Evolutionary conservation across 2,329 filamentous ascomycete species (phyloP).

Genomic region (Rutstroemia sydowiana): DNA sequence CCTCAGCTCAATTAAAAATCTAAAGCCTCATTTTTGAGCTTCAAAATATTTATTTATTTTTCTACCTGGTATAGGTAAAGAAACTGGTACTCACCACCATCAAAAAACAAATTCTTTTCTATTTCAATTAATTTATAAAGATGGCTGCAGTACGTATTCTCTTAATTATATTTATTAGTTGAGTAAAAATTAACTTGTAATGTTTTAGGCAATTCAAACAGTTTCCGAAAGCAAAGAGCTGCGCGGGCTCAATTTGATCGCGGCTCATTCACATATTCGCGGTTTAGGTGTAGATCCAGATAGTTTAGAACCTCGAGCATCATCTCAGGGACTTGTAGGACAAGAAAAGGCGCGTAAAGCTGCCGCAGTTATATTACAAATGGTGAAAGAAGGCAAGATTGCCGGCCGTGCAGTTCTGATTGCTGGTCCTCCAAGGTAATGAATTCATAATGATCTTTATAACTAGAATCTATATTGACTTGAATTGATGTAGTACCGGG

Average conservation of each 20-base stretch:
- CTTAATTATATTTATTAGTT: neutral
- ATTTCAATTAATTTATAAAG: neutral
- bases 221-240: slow-evolving; percentile 95
- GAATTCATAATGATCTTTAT: neutral
- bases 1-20: no score
- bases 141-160: slow-evolving; percentile 5
- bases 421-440: slow-evolving; percentile 77
- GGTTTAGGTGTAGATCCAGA: slow-evolving; percentile 89
- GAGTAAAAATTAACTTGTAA: neutral
- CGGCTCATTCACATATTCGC: slow-evolving; percentile 95
- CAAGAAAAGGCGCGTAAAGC: slow-evolving; percentile 96
- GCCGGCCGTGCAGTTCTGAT: slow-evolving; percentile 91
- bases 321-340: slow-evolving; percentile 89
- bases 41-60: no score
- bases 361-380: slow-evolving; percentile 91
- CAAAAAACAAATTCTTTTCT: no score
- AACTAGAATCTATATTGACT: slow-evolving; percentile 5
- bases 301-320: slow-evolving; percentile 75
- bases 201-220: slow-evolving; percentile 58
- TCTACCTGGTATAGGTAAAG: no score
- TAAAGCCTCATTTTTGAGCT: no score
- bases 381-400: slow-evolving; percentile 99
- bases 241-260: slow-evolving; percentile 92
- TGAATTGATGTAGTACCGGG: slow-evolving; percentile 59
- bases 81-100: no score